Base-by-base conservation (phyloP, 225 moss, liverwort and hornwort species). In the Anthoceros angustus region DNA sequence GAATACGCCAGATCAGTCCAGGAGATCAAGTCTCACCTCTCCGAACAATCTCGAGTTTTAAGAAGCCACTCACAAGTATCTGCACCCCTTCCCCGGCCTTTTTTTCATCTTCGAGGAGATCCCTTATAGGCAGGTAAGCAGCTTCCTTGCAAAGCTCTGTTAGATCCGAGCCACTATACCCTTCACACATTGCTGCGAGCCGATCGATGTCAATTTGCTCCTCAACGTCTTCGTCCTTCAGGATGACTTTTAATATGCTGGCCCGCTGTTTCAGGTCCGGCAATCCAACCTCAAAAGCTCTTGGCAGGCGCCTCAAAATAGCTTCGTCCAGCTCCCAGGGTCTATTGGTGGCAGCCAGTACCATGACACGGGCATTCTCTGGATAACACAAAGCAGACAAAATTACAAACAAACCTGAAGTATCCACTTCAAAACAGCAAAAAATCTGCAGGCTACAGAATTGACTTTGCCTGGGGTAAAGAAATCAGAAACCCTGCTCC, bases 131-230 rank as follows among this genome's bases (percentile, higher is more conserved):
- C 63, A 78, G 62, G 55, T 81, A 81, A 0, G 81, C 81, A 45
- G 81, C 81, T 68, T 81, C 75, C 73, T 81, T 81, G 71, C 81
- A 81, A 66, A 81, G 73, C 42, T 81, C 81, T 49, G 81, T 81
- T 62, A 81, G 67, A 42, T 81, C 81, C 38, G 81, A 81, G 3
- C 81, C 81, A 67, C 81, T 81, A 63, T 81, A 78, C 39, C 81
- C 81, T n/a, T 81, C 81, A 64, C 75, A 78, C 32, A 73, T 65
- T 50, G 62, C 67, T 2, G 78, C 81, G 69, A 81, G 42, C 40
- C 78, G 77, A 5, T 78, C 81, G 64, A 81, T 70, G 61, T 81
- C 81, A 23, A 81, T 72, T 64, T 77, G 67, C n/a, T 78, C 75
- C 41, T 81, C 81, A 5, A 81, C 78, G 62, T 78, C 46, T 63